These are phyloP conservation scores for Fusarium sp. DNA, from an alignment of 2,329 filamentous ascomycete species.

Conservation along the genomic window DNA sequence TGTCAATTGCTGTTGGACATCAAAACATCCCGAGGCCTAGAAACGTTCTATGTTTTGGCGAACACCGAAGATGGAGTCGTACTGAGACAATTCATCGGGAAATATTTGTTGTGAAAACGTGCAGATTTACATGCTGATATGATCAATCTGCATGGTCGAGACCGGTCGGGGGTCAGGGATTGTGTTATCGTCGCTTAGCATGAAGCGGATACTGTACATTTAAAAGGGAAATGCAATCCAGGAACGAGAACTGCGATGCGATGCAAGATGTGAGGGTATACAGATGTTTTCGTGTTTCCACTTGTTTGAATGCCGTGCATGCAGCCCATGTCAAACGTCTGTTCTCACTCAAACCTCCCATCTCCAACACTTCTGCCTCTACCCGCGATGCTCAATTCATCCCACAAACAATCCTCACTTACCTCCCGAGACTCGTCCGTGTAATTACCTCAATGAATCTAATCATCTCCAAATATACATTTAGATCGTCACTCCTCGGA, in stretches of 20 bases:
- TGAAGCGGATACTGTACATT: background rate
- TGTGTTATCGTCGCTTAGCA: background rate
- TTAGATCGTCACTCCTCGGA: background rate
- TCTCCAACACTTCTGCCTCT: background rate
- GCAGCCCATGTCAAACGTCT: constrained; percentile 9
- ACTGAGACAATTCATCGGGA: background rate
- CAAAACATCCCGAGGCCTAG: background rate
- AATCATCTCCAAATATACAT: background rate
- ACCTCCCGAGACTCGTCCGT: background rate
- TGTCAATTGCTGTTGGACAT: background rate
- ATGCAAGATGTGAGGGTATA: background rate
- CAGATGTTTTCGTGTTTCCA: background rate
- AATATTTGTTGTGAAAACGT: background rate
- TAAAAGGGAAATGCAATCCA: background rate
- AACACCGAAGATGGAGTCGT: constrained; percentile 7
- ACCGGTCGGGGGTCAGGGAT: background rate
- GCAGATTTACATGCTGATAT: constrained; percentile 1
- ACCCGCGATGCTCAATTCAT: background rate
- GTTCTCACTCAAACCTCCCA: background rate
- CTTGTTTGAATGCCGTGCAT: constrained; percentile 23
- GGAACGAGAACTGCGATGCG: background rate
- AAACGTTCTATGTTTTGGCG: constrained; percentile 17
- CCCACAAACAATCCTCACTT: background rate
- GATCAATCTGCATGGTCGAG: constrained; percentile 2
- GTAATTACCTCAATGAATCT: background rate